A percentile compares a stretch with the other conserved stretches of the same genome.
Conservation (phyloP, 768 basidiomycete genomes). For the Tubosaeta sp. region DNA sequence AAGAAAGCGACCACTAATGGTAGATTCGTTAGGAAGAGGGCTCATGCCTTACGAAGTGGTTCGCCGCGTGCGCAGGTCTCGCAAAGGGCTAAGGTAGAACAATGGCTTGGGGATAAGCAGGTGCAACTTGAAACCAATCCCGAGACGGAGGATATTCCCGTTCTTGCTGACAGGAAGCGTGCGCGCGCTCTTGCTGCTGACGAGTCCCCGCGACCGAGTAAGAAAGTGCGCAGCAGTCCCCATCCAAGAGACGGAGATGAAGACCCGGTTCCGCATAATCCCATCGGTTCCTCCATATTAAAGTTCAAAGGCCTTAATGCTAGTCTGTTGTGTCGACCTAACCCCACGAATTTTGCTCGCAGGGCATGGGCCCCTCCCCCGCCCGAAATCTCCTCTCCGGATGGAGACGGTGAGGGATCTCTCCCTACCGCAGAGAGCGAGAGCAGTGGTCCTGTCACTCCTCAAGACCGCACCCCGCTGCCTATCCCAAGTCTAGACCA, state of each 20-base stretch:
- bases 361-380: slow-evolving; percentile 50
- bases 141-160: slow-evolving; percentile 7
- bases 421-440: slow-evolving; percentile 44
- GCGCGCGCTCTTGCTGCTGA: slow-evolving; percentile 17
- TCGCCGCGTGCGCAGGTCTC: slow-evolving; percentile 37
- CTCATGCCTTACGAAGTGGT: slow-evolving; percentile 18
- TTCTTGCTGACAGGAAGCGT: slow-evolving; percentile 23
- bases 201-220: slow-evolving; percentile 23
- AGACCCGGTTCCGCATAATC: slow-evolving; percentile 23
- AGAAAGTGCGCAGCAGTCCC: slow-evolving; percentile 22
- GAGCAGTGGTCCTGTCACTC: slow-evolving; percentile 49
- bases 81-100: slow-evolving; percentile 40
- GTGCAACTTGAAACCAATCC: slow-evolving; percentile 11
- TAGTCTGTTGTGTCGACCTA: slow-evolving; percentile 52
- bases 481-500: slow-evolving; percentile 35
- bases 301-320: slow-evolving; percentile 37
- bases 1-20: slow-evolving; percentile 53
- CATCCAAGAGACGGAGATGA: slow-evolving; percentile 26
- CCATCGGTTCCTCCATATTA: slow-evolving; percentile 21
- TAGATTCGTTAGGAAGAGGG: slow-evolving; percentile 37
- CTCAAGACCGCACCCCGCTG: slow-evolving; percentile 47
- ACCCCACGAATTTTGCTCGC: slow-evolving; percentile 56
- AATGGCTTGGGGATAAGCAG: slow-evolving; percentile 32
- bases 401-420: slow-evolving; percentile 28
- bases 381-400: slow-evolving; percentile 33